Base-by-base conservation (phyloP, 768 basidiomycete genomes). In the Suillus lakei region DNA sequence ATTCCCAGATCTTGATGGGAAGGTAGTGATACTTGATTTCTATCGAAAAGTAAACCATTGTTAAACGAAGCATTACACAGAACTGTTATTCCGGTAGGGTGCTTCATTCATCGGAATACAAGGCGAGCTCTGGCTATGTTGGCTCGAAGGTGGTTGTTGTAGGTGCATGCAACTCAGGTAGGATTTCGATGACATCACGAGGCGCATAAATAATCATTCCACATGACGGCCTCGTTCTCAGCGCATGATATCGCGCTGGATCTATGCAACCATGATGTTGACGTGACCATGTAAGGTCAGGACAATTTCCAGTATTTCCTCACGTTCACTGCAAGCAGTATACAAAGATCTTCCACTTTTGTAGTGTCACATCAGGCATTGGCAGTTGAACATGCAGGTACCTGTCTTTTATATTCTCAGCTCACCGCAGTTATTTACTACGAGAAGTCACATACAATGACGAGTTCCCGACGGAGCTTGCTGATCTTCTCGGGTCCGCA, bases 91-190 rank as follows among this genome's bases (percentile, higher is more conserved):
- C 79, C 67, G 88, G 90, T 10, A 68, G 78, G 23, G 68, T 85
- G 8, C 61, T 85, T 5, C 90, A 92, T 70, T 90, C 89, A 0
- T 76, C 79, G 2, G 67, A 80, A 28, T 85, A 85, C 71, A 83
- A 77, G 18, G 77, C 77, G 16, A 85, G 83, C 0, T 61, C 71
- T 1, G 84, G 82, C 8, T 82, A 84, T 69, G 64, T 69, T 13
- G 88, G 88, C 12, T 91, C 90, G 79, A 89, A 86, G 68, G 88
- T 83, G 4, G 80, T 91, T 5, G 80, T 91, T 8, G 78, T 92
- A 9, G 89, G 90, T 5, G 84, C 89, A 16, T 84, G 85, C 56
- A 89, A 84, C 54, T 89, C 89, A 46, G 85, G 85, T 85, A 66
- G 34, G 34, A 26, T n/a, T 30, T 60, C 34, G 60, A 46, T 28